Evolutionary conservation across 108 stramenopile species (phyloP), one percentile per base, ranked within the genome.

Genomic region (Discostella stelligeroides): DNA sequence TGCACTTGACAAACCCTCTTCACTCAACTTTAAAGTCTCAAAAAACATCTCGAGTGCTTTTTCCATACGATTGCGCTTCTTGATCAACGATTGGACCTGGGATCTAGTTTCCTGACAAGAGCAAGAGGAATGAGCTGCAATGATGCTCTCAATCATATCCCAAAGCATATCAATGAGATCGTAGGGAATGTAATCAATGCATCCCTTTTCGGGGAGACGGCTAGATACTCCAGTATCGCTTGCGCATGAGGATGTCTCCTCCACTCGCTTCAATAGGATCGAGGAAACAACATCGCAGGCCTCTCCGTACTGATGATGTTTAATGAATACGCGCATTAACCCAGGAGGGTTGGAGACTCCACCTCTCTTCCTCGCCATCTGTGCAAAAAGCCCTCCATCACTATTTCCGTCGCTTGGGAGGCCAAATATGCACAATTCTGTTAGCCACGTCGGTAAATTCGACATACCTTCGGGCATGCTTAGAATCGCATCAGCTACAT

Each of bases 101-200:
- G 49, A 28, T 12, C 59, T 20, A n/a, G 34, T n/a, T 15, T 17
- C 34, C 14, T 41, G 42, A 5, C 67, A 61, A 24, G 20, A n/a
- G 6, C 23, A 12, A 42, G 49, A 27, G 27, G 68, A 42, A 12
- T 27, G 61, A 12, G 60, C 24, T 27, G 53, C 20, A 10, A 82
- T 29, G 11, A 81, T 65, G 10, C 63, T 50, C 25, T 89, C 85
- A 53, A 92, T 85, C 14, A 88, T 47, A 56, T 83, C 81, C 81
- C 83, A 90, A 11, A 95, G 70, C 47, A 65, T 18, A 72, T 95
- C 94, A 60, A 95, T 90, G 40, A 76, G 75, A 29, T 84, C 60
- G 63, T 90, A 90, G 0, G 94, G 94, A 34, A 95, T 82, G 55
- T 76, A 95, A 61, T 90, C 86, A 28, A 95, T 83, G 38, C 82